Base-by-base conservation (phyloP, 805 yeast species). In the Schwanniomyces pseudopolymorphus region DNA sequence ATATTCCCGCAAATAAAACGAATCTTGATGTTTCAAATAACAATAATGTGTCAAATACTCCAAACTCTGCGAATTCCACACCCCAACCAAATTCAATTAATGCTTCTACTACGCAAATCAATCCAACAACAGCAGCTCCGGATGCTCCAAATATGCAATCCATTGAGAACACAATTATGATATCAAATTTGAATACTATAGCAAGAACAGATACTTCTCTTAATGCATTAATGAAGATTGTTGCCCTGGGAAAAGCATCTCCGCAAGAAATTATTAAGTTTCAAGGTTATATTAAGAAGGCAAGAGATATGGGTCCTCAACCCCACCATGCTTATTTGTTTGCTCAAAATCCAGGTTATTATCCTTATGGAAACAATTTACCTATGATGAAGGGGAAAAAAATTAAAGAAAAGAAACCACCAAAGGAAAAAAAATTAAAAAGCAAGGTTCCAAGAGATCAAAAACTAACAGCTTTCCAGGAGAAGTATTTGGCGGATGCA, bases 231-330 rank as follows among this genome's bases (percentile, higher is more conserved):
- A 90, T 92, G 97, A 83, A 84, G 51, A 78, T 77, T 4, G 97
- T 92, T 2, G 97, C 98, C 0, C 78, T 85, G 46, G 96, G 96
- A 4, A 75, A 73, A 20, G 96, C 97, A 0, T 63, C 82, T 0
- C 78, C 80, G 4, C 83, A 77, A 5, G 92, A 89, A 61, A 85
- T 92, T 14, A 70, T 79, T 20, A 83, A 80, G 39, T 92, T 92
- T 62, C 96, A 91, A 63, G 83, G 78, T 17, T 87, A 87, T 56
- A 89, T 92, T 46, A 83, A 81, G 48, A 73, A 82, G 45, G 97
- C 97, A 0, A 77, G 86, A 50, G 81, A 77, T 24, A 84, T 85
- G 90, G 89, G 90, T 51, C 82, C 64, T 48, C 82, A 55, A 52
- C 66, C 72, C 3, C 75, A 71, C 44, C 72, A 71, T 55, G 64